Evolutionary conservation across 2,329 filamentous ascomycete species (phyloP), one percentile per base, ranked within the genome.

Genomic region (Phyllosticta paracitricarpa): DNA sequence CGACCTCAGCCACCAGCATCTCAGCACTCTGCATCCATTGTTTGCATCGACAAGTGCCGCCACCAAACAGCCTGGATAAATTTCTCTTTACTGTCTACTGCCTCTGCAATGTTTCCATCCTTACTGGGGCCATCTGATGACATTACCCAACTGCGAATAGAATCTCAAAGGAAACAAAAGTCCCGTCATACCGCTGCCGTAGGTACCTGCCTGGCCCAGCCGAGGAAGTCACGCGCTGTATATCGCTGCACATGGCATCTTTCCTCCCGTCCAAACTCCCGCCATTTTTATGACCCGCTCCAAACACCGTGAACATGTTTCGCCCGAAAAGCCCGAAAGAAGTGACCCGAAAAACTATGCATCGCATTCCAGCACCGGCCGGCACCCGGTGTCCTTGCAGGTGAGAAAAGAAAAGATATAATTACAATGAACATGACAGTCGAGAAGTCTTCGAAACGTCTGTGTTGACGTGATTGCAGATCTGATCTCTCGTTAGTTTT

Each of bases 271-370:
- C 40, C 58, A 52, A 54, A 61, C 58, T 56, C 58, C 58, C 25
- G 19, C 22, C 54, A 14, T n/a, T 40, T 61, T 59, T 61, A 56
- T 54, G 56, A 51, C 25, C 58, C 54, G 40, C 56, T 25, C 54
- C 58, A 22, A 61, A 61, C 53, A 61, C 58, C 58, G 25, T 61
- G 58, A 48, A 48, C 54, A 61, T 61, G 58, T 56, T 56, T 26
- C 58, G 58, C 58, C 55, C 19, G 22, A 40, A 25, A 30, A 35
- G 10, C 7, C 54, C 40, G 54, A 61, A 60, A 61, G 24, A 56
- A 52, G 40, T 48, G 35, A 35, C 56, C 56, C n/a, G 12, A 17
- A 61, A 52, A 24, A 17, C 40, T 33, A 10, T 35, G 35, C 35
- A 19, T 25, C 6, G 35, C 51, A n/a, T 19, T 19, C 28, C 28